Percentiles rank a stretch among this genome's conserved stretches.
These are phyloP conservation scores for Scutellaria minor DNA, from an alignment of 257 asterid species.

Conservation along the genomic window DNA sequence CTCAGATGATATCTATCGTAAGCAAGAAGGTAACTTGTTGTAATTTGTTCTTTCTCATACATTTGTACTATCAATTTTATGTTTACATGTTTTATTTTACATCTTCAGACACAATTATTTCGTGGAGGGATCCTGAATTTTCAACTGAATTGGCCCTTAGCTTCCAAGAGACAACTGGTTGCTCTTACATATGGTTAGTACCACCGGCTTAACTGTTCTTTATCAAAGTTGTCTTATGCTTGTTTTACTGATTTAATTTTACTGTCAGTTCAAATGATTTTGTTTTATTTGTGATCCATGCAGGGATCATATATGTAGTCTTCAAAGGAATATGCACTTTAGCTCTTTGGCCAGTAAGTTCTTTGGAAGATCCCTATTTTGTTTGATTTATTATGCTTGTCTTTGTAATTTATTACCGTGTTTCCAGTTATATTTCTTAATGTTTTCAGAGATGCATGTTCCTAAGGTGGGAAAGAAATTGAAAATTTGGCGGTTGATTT, in stretches of 20 bases:
- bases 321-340: conserved; percentile 87
- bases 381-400: conserved; percentile 23
- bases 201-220: conserved; percentile 33
- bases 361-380: not conserved
- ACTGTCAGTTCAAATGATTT: conserved; percentile 22
- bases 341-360: conserved; percentile 80
- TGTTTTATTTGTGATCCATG: conserved; percentile 33
- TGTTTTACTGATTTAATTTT: conserved; percentile 21
- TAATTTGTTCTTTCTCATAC: conserved; percentile 8
- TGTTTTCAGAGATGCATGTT: conserved; percentile 22
- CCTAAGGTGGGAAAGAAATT: conserved; percentile 8
- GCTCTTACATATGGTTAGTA: conserved; percentile 95
- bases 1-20: conserved; percentile 89
- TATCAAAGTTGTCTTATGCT: conserved; percentile 10
- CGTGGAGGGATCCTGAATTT: conserved; percentile 96
- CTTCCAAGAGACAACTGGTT: conserved; percentile 96
- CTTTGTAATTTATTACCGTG: conserved; percentile 1
- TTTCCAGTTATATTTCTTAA: conserved; percentile 10
- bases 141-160: conserved; percentile 97
- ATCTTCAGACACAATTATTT: conserved; percentile 83
- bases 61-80: conserved; percentile 18
- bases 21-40: conserved; percentile 82
- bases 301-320: conserved; percentile 90
- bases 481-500: not conserved
- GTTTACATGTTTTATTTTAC: conserved; percentile 28